Evolutionary conservation across 225 moss, liverwort and hornwort genomes (phyloP), one percentile per base, ranked within the genome.

Genomic region (Asterella californica): DNA sequence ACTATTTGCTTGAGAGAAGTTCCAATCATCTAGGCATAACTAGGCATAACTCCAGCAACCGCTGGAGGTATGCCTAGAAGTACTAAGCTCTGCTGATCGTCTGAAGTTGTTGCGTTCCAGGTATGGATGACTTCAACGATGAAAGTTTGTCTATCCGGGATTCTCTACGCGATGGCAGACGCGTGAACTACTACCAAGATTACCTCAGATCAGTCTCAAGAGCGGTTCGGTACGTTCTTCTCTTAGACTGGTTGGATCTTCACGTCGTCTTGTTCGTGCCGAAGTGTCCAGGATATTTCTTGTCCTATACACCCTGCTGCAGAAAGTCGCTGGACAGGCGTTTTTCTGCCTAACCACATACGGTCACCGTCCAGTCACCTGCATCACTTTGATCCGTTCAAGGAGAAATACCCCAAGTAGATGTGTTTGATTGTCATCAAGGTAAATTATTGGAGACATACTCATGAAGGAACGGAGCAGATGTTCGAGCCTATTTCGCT

Each of bases 401-500:
- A 25, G 9, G 61, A 61, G 7, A 27, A 61, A 25, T 21, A 27
- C 22, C 11, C n/a, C 61, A 9, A 0, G n/a, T 25, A 25, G n/a
- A 61, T 25, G 5, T 61, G 10, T 17, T 71, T 10, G 70, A 70
- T 70, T 70, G 22, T 45, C 30, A 30, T 15, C 15, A 10, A 65
- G 9, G 32, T 65, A 30, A 32, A 30, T 15, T 32, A 1, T 65
- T 52, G 5, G 22, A n/a, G 9, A 61, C n/a, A 25, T 52, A 25
- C n/a, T 27, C 27, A 61, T 57, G 33, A 89, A 97, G 94, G 81
- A 87, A 91, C 52, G 94, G 97, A 34, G 93, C 91, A 27, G 90
- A 94, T 76, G 92, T 97, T 3, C 90, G 91, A 29, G 73, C 87
- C 10, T 97, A 94, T 80, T 96, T 88, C 42, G 94, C 91, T 2